phyloP scores from a whole-genome alignment of 2,329 filamentous ascomycete genomes.

The Epichloe hybrida region DNA sequence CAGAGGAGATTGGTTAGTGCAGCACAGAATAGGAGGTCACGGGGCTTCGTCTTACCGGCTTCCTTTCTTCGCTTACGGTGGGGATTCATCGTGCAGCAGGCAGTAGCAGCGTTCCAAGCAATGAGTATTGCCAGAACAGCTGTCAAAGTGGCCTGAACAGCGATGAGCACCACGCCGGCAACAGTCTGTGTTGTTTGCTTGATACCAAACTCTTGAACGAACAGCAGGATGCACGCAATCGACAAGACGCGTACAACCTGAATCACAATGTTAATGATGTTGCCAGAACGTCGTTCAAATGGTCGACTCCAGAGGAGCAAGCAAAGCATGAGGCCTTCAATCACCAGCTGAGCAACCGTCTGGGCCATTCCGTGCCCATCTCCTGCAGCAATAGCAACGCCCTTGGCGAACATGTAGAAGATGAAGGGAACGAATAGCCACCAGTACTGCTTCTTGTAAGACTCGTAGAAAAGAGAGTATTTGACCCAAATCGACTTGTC shows the following conservation, averaged over 20 bases:
- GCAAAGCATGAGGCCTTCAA: slow-evolving; percentile 67
- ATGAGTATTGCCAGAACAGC: slow-evolving; percentile 77
- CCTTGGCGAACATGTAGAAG: slow-evolving; percentile 81
- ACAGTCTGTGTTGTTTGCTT: slow-evolving; percentile 87
- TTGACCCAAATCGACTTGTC: slow-evolving; percentile 85
- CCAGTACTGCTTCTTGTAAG: slow-evolving; percentile 90
- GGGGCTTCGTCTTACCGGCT: slow-evolving; percentile 49
- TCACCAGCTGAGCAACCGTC: slow-evolving; percentile 62
- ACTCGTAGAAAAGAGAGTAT: slow-evolving; percentile 95
- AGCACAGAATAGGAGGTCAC: slow-evolving; percentile 14
- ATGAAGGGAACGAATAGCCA: slow-evolving; percentile 90
- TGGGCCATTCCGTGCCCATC: slow-evolving; percentile 79
- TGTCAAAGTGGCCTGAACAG: slow-evolving; percentile 76
- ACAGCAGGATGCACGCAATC: slow-evolving; percentile 77
- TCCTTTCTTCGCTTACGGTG: slow-evolving; percentile 82
- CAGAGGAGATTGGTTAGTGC: neutral
- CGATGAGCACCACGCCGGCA: slow-evolving; percentile 83
- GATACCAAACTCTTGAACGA: slow-evolving; percentile 85
- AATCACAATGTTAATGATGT: slow-evolving; percentile 88
- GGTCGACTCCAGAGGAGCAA: slow-evolving; percentile 76
- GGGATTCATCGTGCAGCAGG: slow-evolving; percentile 75
- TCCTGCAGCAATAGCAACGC: slow-evolving; percentile 68
- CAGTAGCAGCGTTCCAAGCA: slow-evolving; percentile 72
- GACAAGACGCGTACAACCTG: slow-evolving; percentile 82
- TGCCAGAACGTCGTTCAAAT: slow-evolving; percentile 74